phyloP scores from a whole-genome alignment of 352 stramenopile genomes.

The Phytophthora macrochlamydospora region DNA sequence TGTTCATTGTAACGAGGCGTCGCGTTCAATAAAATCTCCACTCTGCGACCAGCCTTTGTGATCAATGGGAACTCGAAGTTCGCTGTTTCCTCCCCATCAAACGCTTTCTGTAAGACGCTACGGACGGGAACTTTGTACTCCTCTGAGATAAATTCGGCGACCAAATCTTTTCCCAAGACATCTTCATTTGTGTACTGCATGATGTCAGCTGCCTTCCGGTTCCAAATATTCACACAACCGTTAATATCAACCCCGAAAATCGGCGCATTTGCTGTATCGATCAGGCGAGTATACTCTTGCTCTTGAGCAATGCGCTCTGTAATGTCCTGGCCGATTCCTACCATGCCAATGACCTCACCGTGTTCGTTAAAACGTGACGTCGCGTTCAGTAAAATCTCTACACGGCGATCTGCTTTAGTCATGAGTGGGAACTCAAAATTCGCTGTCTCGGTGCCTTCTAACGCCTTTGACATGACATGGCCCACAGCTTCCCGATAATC shows the following conservation, averaged over 20 bases:
- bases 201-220: constrained; percentile 83
- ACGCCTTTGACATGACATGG: constrained; percentile 52
- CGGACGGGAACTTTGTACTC: constrained; percentile 45
- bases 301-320: constrained; percentile 62
- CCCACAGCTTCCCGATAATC: constrained; percentile 60
- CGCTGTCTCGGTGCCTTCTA: constrained; percentile 51
- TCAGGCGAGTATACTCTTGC: constrained; percentile 62
- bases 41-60: constrained; percentile 54
- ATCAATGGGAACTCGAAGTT: constrained; percentile 76
- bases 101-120: constrained; percentile 42
- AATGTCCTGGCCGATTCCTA: constrained; percentile 72
- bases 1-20: constrained; percentile 68
- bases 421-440: constrained; percentile 83
- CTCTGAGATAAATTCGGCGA: constrained; percentile 75
- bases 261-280: constrained; percentile 72
- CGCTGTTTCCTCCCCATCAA: constrained; percentile 45
- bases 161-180: constrained; percentile 75
- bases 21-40: constrained; percentile 65
- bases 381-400: constrained; percentile 83
- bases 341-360: constrained; percentile 68
- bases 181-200: constrained; percentile 87
- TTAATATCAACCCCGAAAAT: constrained; percentile 74
- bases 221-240: constrained; percentile 78
- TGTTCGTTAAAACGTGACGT: constrained; percentile 64
- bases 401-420: constrained; percentile 65